These are phyloP conservation scores for Calycina herbarum DNA, from an alignment of 2,329 filamentous ascomycete species.

Conservation along the genomic window DNA sequence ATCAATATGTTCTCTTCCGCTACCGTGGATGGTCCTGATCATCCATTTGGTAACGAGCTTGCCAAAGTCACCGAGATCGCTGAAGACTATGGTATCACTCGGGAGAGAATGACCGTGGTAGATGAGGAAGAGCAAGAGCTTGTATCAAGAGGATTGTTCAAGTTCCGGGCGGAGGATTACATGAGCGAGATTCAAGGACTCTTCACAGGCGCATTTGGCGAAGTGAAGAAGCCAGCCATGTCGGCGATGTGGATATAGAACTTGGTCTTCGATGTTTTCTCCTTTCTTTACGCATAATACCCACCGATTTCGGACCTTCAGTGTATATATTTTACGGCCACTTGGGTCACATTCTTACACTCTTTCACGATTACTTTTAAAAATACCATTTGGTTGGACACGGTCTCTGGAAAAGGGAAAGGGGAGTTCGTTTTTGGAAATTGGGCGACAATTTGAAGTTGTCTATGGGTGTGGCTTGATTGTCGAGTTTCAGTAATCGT, in stretches of 20 bases:
- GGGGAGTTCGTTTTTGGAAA: conserved; percentile 21
- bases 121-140: conserved; percentile 77
- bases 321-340: conserved; percentile 31
- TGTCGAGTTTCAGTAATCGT: conserved; percentile 6
- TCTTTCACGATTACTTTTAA: conserved; percentile 25
- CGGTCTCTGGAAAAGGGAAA: conserved; percentile 21
- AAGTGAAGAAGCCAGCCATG: conserved; percentile 25
- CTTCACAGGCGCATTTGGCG: conserved; percentile 33
- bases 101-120: conserved; percentile 55
- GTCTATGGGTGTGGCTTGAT: neutral
- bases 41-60: conserved; percentile 88
- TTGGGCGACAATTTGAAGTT: conserved; percentile 2
- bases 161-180: conserved; percentile 81
- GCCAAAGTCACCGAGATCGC: conserved; percentile 90
- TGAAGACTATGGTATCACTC: conserved; percentile 73
- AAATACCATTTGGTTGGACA: conserved; percentile 21
- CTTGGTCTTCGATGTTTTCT: conserved; percentile 23
- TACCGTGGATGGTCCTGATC: conserved; percentile 41
- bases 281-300: conserved; percentile 14
- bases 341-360: conserved; percentile 30
- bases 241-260: conserved; percentile 36
- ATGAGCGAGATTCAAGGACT: conserved; percentile 74
- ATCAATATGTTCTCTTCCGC: conserved; percentile 34
- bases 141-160: conserved; percentile 65
- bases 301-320: conserved; percentile 14